phyloP scores from a whole-genome alignment of 495 filamentous ascomycete genomes.

The Parathielavia hyrcaniae region DNA sequence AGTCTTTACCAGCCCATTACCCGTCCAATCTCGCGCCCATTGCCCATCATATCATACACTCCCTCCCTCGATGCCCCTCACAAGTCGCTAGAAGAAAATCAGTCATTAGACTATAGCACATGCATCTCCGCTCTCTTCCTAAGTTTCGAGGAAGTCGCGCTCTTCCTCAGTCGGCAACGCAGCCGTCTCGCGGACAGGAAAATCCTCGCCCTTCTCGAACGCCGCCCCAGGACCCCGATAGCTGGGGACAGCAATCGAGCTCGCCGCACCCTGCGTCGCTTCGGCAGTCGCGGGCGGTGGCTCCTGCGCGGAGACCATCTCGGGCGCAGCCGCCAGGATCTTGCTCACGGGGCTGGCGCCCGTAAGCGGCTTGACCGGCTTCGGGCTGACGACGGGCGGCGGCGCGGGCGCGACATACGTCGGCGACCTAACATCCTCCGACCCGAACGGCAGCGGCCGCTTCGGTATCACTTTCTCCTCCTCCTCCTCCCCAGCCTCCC shows the following conservation, averaged over 20 bases:
- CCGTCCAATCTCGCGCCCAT: neutral
- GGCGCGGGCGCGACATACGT: slow-evolving; percentile 41
- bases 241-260: slow-evolving; percentile 34
- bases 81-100: slow-evolving; percentile 7
- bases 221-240: slow-evolving; percentile 41
- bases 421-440: slow-evolving; percentile 41
- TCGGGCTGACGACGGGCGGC: slow-evolving; percentile 35
- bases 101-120: slow-evolving; percentile 17
- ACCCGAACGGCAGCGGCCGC: slow-evolving; percentile 44
- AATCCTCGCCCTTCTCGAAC: slow-evolving; percentile 45
- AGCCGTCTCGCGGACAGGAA: slow-evolving; percentile 32
- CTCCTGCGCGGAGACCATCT: slow-evolving; percentile 4
- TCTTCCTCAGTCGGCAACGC: slow-evolving; percentile 40
- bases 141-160: slow-evolving; percentile 38
- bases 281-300: neutral
- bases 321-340: slow-evolving; percentile 21
- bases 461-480: slow-evolving; percentile 33
- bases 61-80: neutral
- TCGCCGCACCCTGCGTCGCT: neutral
- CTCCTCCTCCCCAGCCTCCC: too few relatives aligned
- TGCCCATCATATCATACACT: neutral
- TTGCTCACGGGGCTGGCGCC: slow-evolving; percentile 29
- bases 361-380: slow-evolving; percentile 36
- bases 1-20: neutral
- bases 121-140: neutral